Conservation (phyloP, 345 rosid species). For the Linum lewisii region DNA sequence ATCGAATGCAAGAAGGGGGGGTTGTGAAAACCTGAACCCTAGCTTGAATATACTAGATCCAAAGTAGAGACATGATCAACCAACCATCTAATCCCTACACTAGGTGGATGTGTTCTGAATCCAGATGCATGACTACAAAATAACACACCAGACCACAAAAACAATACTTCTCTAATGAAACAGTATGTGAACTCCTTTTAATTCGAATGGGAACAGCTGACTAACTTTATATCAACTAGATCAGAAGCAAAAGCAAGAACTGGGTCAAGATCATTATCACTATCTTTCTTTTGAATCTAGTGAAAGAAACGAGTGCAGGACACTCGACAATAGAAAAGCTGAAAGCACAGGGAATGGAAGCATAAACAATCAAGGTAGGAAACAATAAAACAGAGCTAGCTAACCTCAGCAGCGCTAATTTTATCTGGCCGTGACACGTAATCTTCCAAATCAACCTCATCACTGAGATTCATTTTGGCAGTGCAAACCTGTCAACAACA, state of each 20-base stretch:
- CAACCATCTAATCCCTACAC: too few relatives aligned
- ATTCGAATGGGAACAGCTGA: too few relatives aligned
- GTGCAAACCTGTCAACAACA: conserved; percentile 75
- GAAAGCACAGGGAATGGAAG: background rate
- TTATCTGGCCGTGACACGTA: conserved; percentile 97
- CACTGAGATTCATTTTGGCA: conserved; percentile 87
- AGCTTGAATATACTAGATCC: too few relatives aligned
- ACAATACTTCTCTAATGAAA: too few relatives aligned
- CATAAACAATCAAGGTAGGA: background rate
- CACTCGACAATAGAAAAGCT: background rate
- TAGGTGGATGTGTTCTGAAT: too few relatives aligned
- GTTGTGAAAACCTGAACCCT: too few relatives aligned
- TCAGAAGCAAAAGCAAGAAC: background rate
- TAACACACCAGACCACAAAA: too few relatives aligned
- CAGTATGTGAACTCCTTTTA: too few relatives aligned
- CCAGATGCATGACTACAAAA: too few relatives aligned
- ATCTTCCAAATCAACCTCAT: conserved; percentile 98
- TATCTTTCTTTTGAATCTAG: background rate
- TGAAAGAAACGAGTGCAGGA: background rate
- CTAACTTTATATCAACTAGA: background rate
- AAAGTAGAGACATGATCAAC: too few relatives aligned
- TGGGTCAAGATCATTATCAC: background rate
- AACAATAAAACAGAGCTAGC: conserved; percentile 16
- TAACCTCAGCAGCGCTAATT: conserved; percentile 99
- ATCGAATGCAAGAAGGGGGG: too few relatives aligned